phyloP scores from a whole-genome alignment of 371 early-diverging fungal genomes.

The Haplosporangium sp. region DNA sequence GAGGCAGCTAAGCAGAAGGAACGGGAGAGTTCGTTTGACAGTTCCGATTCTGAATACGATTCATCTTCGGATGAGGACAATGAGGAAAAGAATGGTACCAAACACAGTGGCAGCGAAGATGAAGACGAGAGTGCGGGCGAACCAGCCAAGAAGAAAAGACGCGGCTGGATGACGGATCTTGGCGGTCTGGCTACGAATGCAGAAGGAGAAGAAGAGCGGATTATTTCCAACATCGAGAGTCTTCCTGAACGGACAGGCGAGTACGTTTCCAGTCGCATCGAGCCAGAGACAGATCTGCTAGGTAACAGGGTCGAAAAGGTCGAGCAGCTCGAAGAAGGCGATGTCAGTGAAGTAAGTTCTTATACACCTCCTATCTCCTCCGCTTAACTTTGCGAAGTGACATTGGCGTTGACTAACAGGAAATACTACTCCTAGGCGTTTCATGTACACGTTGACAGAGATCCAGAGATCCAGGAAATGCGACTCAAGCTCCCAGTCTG shows the following conservation, averaged over 20 bases:
- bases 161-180: constrained; percentile 51
- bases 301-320: constrained; percentile 42
- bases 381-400: not conserved
- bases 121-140: constrained; percentile 48
- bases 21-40: constrained; percentile 72
- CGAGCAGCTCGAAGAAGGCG: constrained; percentile 34
- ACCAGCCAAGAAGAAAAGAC: constrained; percentile 52
- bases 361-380: not conserved
- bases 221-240: constrained; percentile 52
- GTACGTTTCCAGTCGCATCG: constrained; percentile 38
- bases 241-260: constrained; percentile 46
- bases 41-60: constrained; percentile 74
- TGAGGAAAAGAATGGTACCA: constrained; percentile 39
- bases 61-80: constrained; percentile 57
- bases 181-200: constrained; percentile 37
- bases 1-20: constrained; percentile 63
- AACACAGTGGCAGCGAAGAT: constrained; percentile 51
- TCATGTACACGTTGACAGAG: constrained; percentile 83
- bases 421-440: constrained; percentile 62
- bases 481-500: constrained; percentile 89
- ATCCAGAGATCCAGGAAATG: constrained; percentile 77
- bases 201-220: constrained; percentile 36
- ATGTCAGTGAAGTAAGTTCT: constrained; percentile 42
- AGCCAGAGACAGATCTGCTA: constrained; percentile 46
- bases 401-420: not conserved